Evolutionary conservation across 805 yeast species (phyloP).

Genomic region (Ogataea paradorogensis): DNA sequence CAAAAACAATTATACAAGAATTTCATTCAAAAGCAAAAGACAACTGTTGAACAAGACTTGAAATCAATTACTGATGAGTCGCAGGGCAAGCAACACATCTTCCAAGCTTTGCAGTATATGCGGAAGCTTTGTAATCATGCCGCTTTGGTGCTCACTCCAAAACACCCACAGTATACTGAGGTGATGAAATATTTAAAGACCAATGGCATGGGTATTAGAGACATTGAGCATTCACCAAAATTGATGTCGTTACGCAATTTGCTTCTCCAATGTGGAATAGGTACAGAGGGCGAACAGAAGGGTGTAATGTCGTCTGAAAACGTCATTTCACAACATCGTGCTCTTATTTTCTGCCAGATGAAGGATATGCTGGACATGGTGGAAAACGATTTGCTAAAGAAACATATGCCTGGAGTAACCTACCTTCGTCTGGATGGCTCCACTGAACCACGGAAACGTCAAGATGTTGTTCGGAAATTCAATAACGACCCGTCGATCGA

Average conservation of each 20-base stretch:
- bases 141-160: conserved; percentile 75
- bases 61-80: conserved; percentile 33
- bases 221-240: conserved; percentile 88
- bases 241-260: conserved; percentile 76
- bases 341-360: conserved; percentile 90
- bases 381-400: conserved; percentile 80
- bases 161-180: conserved; percentile 77
- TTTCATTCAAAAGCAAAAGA: conserved; percentile 82
- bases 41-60: conserved; percentile 63
- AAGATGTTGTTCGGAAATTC: conserved; percentile 84
- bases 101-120: conserved; percentile 97
- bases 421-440: conserved; percentile 94
- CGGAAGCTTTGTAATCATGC: conserved; percentile 97
- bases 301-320: conserved; percentile 36
- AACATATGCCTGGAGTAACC: conserved; percentile 84
- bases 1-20: conserved; percentile 87
- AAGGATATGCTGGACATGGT: conserved; percentile 98
- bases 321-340: conserved; percentile 90
- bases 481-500: conserved; percentile 97
- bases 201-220: conserved; percentile 59
- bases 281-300: conserved; percentile 35
- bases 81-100: conserved; percentile 78
- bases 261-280: conserved; percentile 90
- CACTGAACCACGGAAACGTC: conserved; percentile 89
- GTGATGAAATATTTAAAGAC: conserved; percentile 59